Evolutionary conservation across 1,284 basidiomycete genomes (phyloP), one percentile per base, ranked within the genome.

Genomic region (Microbotryomycetes sp.): DNA sequence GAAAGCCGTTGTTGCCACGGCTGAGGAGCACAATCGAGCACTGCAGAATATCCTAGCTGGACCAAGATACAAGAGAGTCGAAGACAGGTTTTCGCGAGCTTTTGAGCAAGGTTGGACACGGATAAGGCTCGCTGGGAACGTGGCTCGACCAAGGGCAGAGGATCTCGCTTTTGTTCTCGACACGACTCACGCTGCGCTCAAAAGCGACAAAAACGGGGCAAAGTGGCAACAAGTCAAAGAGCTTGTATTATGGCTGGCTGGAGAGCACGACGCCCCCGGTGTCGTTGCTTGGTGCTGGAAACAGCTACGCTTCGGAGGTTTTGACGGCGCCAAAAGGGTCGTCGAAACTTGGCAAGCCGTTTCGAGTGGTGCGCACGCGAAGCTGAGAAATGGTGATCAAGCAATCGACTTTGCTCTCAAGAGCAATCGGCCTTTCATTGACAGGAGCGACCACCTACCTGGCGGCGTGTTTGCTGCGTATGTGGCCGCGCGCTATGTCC

Each of bases 81-180:
- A 24, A 52, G n/a, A 24, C 3, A n/a, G 24, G 11, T 52, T n/a
- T n/a, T 26, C 23, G 24, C n/a, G n/a, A 24, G 58, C 60, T 1
- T 65, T 67, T 52, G 31, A n/a, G 9, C 35, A 52, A 1, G 65
- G 65, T 1, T 67, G 65, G 65, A 11, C 54, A 1, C 60, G 62
- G 9, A 60, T 67, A 30, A 52, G 62, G 1, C n/a, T 30, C 0
- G 4, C 50, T 9, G 57, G 63, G 4, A 45, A 52, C 41, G 63
- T 51, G 5, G 60, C 26, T 1, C 45, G 60, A 24, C 18, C 62
- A 5, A 31, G 31, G 15, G 16, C 56, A 4, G 24, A 29, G 13
- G 60, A 62, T 23, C 24, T 67, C 15, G 58, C 47, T 5, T 52
- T 50, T 28, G 52, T 61, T 1, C 52, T 67, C 3, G 15, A 23